These are phyloP conservation scores for Trypanosoma scelopori DNA, from an alignment of 208 protist genomes.

Conservation along the genomic window DNA sequence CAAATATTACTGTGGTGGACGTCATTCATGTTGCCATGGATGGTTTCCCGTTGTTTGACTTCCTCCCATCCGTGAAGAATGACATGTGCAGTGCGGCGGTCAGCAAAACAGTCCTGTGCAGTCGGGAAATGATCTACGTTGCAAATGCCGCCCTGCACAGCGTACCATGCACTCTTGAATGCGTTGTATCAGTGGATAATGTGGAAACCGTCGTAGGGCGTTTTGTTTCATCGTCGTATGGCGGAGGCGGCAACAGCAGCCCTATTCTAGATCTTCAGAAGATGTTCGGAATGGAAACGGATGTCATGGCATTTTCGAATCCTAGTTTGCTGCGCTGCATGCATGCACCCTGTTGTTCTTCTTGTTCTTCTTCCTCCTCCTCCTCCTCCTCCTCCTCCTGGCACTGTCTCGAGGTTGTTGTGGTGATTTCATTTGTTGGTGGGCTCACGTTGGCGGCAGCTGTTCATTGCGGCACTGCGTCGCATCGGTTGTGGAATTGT, in stretches of 20 bases:
- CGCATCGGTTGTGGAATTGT: constrained; percentile 6
- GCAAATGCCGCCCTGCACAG: background rate
- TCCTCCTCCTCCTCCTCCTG: too few species aligned
- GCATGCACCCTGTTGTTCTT: too few species aligned
- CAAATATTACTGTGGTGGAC: constrained; percentile 7
- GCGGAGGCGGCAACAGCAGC: background rate
- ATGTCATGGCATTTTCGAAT: background rate
- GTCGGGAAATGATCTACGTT: constrained; percentile 19
- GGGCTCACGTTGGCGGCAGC: constrained; percentile 5
- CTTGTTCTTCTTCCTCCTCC: too few species aligned
- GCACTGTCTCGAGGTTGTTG: background rate
- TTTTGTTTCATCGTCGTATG: background rate
- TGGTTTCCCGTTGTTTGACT: constrained; percentile 17
- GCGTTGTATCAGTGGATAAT: background rate
- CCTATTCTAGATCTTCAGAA: background rate
- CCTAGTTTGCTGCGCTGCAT: constrained; percentile 14
- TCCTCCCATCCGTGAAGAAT: constrained; percentile 2
- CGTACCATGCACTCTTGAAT: constrained; percentile 12
- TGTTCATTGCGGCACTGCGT: background rate
- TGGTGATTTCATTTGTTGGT: constrained; percentile 22
- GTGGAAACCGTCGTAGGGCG: background rate
- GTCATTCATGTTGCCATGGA: background rate
- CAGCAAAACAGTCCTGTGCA: background rate
- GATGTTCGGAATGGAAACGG: background rate
- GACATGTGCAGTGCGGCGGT: background rate